phyloP scores from a whole-genome alignment of 2,329 filamentous ascomycete genomes.

The Raffaelea albimanens region DNA sequence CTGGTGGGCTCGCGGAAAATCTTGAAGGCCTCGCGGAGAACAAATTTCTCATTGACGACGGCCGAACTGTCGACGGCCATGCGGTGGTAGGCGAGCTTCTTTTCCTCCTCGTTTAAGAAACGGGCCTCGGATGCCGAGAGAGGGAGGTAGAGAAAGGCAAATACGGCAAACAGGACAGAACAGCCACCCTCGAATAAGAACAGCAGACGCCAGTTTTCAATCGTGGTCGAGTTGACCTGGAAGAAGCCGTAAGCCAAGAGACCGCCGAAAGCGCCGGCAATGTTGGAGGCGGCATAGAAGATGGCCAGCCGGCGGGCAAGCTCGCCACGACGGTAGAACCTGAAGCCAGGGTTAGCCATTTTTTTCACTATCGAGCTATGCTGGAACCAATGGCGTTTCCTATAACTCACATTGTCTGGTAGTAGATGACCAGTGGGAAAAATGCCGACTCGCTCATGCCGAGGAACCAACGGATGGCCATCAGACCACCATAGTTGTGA shows the following conservation, averaged over 20 bases:
- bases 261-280: constrained; percentile 13
- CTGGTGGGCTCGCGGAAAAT: constrained; percentile 42
- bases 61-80: constrained; percentile 68
- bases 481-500: constrained; percentile 10
- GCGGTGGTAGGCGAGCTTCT: constrained; percentile 59
- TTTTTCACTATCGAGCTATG: too few species aligned
- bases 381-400: too few species aligned
- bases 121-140: constrained; percentile 46
- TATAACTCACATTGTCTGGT: constrained; percentile 46
- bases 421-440: constrained; percentile 21
- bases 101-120: constrained; percentile 59
- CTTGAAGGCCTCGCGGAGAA: constrained; percentile 37
- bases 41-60: constrained; percentile 42
- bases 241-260: constrained; percentile 34
- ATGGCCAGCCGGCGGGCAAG: constrained; percentile 60
- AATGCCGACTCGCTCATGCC: constrained; percentile 40
- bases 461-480: constrained; percentile 53
- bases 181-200: constrained; percentile 45
- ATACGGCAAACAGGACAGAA: constrained; percentile 51
- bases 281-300: constrained; percentile 32
- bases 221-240: constrained; percentile 28
- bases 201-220: constrained; percentile 37
- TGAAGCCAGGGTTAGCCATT: constrained; percentile 14
- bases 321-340: constrained; percentile 63
- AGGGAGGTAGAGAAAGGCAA: constrained; percentile 63